These are phyloP conservation scores for Knufia petricola DNA, from an alignment of 2,329 filamentous ascomycete species.

Conservation along the genomic window DNA sequence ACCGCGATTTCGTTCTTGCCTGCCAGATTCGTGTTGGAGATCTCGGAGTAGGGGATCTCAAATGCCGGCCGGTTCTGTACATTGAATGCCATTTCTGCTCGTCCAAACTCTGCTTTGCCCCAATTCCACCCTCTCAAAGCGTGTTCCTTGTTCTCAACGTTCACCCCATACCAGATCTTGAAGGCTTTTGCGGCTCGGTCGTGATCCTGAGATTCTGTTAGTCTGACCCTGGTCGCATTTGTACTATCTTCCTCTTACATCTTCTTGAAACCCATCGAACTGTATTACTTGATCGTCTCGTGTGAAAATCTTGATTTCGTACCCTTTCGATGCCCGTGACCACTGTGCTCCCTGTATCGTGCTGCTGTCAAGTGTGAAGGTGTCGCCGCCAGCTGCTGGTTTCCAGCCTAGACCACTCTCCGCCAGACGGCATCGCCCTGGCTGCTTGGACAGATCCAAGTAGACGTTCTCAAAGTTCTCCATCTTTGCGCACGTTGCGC, in stretches of 20 bases:
- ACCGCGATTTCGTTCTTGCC: conserved; percentile 97
- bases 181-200: conserved; percentile 87
- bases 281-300: conserved; percentile 79
- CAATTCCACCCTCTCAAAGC: conserved; percentile 97
- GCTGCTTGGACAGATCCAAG: conserved; percentile 85
- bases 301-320: conserved; percentile 84
- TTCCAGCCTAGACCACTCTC: conserved; percentile 96
- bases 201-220: conserved; percentile 54
- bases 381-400: conserved; percentile 73
- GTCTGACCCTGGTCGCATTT: conserved; percentile 11
- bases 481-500: conserved; percentile 4
- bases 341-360: conserved; percentile 85
- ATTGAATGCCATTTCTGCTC: conserved; percentile 90
- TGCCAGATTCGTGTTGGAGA: conserved; percentile 93
- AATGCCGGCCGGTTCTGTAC: conserved; percentile 95
- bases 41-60: conserved; percentile 93
- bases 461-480: conserved; percentile 98
- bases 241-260: conserved; percentile 39
- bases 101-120: conserved; percentile 95
- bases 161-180: conserved; percentile 96
- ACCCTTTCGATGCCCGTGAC: conserved; percentile 86
- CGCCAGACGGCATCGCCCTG: conserved; percentile 87
- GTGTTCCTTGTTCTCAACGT: conserved; percentile 85
- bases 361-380: conserved; percentile 81
- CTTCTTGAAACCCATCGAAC: conserved; percentile 87